A percentile compares a stretch with the other conserved stretches of the same genome.
phyloP scores from a whole-genome alignment of 2,329 filamentous ascomycete species.

The Trichoderma simmonsii region DNA sequence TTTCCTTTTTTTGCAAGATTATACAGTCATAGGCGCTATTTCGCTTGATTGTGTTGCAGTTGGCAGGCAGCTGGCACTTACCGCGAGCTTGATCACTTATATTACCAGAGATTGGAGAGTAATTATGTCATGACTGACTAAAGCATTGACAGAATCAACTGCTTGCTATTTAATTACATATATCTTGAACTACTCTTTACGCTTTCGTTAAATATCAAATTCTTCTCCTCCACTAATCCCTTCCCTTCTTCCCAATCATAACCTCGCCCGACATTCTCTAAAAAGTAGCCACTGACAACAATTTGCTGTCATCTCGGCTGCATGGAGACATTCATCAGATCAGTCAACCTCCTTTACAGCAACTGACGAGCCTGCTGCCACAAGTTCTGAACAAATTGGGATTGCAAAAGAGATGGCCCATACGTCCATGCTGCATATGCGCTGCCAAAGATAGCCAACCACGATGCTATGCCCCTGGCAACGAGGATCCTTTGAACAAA shows the following conservation, averaged over 20 bases:
- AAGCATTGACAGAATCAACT: not conserved
- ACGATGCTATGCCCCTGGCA: constrained; percentile 20
- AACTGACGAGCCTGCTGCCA: not conserved
- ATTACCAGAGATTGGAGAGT: not conserved
- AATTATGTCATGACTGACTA: not conserved
- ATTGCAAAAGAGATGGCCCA: constrained; percentile 15
- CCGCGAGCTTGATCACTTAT: not conserved
- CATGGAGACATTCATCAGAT: not conserved
- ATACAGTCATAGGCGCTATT: not conserved
- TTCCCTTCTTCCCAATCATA: not conserved
- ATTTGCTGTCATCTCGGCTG: not conserved
- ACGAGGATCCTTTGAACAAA: constrained; percentile 19
- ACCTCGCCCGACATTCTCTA: not conserved
- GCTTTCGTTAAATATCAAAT: not conserved
- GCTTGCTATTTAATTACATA: not conserved
- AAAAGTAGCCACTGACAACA: not conserved
- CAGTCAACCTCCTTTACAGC: not conserved
- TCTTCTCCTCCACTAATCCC: not conserved
- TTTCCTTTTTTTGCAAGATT: not conserved
- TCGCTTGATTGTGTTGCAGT: not conserved
- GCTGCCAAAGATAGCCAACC: constrained; percentile 16
- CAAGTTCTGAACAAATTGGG: not conserved
- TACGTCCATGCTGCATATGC: constrained; percentile 17
- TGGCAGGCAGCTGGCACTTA: not conserved
- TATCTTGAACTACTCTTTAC: not conserved